Conservation (phyloP, 176 grass and related monocot genomes). For the Ananas comosus region DNA sequence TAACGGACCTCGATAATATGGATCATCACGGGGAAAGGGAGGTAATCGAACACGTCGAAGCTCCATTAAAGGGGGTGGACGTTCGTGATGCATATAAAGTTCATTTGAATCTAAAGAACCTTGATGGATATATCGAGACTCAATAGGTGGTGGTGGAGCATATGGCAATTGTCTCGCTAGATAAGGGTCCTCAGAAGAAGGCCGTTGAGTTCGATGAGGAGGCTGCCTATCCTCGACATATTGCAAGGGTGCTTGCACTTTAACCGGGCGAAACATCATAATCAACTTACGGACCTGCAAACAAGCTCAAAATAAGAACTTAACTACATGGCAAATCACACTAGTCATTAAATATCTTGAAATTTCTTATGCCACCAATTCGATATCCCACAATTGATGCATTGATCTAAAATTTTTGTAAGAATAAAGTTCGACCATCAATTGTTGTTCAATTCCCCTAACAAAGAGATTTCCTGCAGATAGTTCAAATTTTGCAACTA, state of each 20-base stretch:
- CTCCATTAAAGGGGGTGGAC: background rate
- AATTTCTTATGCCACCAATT: background rate
- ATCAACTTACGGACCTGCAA: conserved; percentile 48
- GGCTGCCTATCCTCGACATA: conserved; percentile 25
- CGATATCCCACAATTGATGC: no score
- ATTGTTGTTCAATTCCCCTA: no score
- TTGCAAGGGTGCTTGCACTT: conserved; percentile 12
- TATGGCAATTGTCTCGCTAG: conserved; percentile 10
- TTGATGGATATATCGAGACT: conserved; percentile 21
- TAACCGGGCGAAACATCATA: conserved; percentile 32
- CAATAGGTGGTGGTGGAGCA: conserved; percentile 7
- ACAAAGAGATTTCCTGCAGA: no score
- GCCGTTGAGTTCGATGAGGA: conserved; percentile 14
- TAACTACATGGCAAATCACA: background rate
- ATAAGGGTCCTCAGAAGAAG: conserved; percentile 15
- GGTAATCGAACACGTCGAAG: conserved; percentile 7
- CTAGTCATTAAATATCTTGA: conserved; percentile 9
- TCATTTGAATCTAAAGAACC: background rate
- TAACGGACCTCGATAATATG: conserved; percentile 19
- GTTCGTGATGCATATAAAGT: conserved; percentile 13
- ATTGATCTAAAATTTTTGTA: no score
- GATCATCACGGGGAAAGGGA: conserved; percentile 3
- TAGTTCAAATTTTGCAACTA: no score
- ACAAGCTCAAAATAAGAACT: conserved; percentile 8
- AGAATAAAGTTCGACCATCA: no score